phyloP scores from a whole-genome alignment of 164 flowering plant species.

The Dillenia suffruticosa region DNA sequence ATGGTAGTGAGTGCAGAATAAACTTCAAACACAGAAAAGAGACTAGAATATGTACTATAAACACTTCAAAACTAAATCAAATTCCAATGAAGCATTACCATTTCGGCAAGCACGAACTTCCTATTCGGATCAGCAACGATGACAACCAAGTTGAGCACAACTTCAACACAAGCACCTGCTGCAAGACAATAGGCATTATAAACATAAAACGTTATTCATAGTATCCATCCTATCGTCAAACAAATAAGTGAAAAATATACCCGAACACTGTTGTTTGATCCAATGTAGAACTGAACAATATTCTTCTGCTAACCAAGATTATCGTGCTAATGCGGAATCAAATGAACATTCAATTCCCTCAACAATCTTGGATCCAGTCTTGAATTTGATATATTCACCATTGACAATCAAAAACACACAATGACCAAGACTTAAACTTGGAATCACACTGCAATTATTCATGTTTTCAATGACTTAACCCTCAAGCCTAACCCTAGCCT shows the following conservation, averaged over 20 bases:
- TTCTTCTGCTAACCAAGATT: constrained; percentile 87
- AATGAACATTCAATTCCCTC: constrained; percentile 68
- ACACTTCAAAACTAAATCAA: too few relatives aligned
- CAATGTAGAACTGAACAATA: constrained; percentile 76
- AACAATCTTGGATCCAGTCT: constrained; percentile 46
- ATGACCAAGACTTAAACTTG: too few relatives aligned
- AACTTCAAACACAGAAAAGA: too few relatives aligned
- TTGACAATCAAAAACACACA: constrained; percentile 2
- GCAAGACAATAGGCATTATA: constrained; percentile 1
- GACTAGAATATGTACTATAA: not conserved
- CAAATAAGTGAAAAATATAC: constrained; percentile 14
- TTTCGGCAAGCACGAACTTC: constrained; percentile 74
- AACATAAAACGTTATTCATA: not conserved
- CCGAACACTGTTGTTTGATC: constrained; percentile 66
- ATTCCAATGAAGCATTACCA: constrained; percentile 27
- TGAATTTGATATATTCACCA: constrained; percentile 30
- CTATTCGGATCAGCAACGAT: constrained; percentile 64
- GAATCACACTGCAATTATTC: too few relatives aligned
- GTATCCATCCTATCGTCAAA: not conserved
- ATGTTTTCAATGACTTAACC: too few relatives aligned
- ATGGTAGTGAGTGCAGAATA: too few relatives aligned
- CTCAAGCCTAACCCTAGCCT: too few relatives aligned
- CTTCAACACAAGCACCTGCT: constrained; percentile 72
- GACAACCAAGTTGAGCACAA: constrained; percentile 72
- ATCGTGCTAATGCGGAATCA: constrained; percentile 77